Conservation (phyloP, 352 stramenopile genomes). For the Globisporangium perplexum region DNA sequence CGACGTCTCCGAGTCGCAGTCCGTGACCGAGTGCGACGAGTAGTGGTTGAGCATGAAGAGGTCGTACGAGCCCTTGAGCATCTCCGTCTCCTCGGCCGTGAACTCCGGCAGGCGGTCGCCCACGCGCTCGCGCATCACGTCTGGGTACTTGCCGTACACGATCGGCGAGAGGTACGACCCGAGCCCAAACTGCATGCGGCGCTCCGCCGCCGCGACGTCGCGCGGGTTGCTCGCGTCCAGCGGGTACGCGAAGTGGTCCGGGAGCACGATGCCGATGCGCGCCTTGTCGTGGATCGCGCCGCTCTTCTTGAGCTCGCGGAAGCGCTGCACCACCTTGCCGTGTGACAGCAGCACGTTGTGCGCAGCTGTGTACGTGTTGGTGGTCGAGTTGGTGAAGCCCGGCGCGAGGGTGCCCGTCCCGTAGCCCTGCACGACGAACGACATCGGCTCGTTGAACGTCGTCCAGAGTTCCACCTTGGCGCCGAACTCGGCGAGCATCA, state of each 20-base stretch:
- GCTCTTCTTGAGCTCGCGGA: conserved; percentile 65
- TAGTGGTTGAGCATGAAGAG: conserved; percentile 25
- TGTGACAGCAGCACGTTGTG: conserved; percentile 93
- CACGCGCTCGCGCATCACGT: conserved; percentile 81
- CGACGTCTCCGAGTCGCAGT: conserved; percentile 44
- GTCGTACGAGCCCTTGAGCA: conserved; percentile 83
- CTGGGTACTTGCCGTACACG: conserved; percentile 88
- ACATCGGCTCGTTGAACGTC: conserved; percentile 39
- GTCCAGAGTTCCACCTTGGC: no score
- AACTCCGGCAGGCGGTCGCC: conserved; percentile 84
- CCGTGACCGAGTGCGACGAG: conserved; percentile 26
- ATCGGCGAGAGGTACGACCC: conserved; percentile 93
- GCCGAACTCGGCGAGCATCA: conserved; percentile 36
- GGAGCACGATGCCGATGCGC: conserved; percentile 92
- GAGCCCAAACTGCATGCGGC: conserved; percentile 88
- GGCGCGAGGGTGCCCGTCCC: conserved; percentile 50
- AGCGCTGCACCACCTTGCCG: conserved; percentile 76
- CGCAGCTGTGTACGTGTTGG: conserved; percentile 45
- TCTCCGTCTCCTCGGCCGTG: conserved; percentile 54
- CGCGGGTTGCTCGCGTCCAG: conserved; percentile 46
- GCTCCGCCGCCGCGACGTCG: conserved; percentile 59
- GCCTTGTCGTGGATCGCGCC: conserved; percentile 29
- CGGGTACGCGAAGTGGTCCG: conserved; percentile 70
- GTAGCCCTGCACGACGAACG: conserved; percentile 54
- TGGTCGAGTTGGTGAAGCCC: conserved; percentile 25